Evolutionary conservation across 1,284 basidiomycete species (phyloP).

Genomic region (Tilletia caries): DNA sequence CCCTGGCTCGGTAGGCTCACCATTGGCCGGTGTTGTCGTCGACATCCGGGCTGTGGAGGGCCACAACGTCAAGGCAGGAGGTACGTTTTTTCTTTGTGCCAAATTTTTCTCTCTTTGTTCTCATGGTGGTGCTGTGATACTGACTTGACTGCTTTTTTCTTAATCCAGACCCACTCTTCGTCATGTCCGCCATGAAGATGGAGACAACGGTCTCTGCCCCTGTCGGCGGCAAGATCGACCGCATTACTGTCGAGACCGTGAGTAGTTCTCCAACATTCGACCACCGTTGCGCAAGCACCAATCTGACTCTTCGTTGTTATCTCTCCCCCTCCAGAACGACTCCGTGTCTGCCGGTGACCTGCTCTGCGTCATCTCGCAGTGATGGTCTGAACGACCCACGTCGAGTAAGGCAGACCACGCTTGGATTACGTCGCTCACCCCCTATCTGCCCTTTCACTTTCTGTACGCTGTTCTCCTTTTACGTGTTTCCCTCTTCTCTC

Average conservation of each 20-base stretch:
- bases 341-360: slow-evolving; percentile 84
- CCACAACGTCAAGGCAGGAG: slow-evolving; percentile 90
- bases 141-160: not conserved
- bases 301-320: not conserved
- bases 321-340: slow-evolving; percentile 58
- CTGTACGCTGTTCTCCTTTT: too few relatives aligned
- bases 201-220: slow-evolving; percentile 93
- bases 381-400: not conserved
- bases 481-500: too few relatives aligned
- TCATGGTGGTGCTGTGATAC: not conserved
- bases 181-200: slow-evolving; percentile 60
- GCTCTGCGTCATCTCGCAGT: slow-evolving; percentile 67
- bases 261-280: not conserved
- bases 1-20: slow-evolving; percentile 88
- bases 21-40: slow-evolving; percentile 83
- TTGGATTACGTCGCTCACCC: too few relatives aligned
- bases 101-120: not conserved
- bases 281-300: not conserved
- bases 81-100: not conserved
- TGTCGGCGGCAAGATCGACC: slow-evolving; percentile 89
- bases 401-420: too few relatives aligned
- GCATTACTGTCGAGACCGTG: slow-evolving; percentile 69
- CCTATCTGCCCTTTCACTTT: too few relatives aligned
- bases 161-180: slow-evolving; percentile 69
- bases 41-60: slow-evolving; percentile 97